Evolutionary conservation across 208 protist genomes (phyloP).

Genomic region (Porcisia hertigi): DNA sequence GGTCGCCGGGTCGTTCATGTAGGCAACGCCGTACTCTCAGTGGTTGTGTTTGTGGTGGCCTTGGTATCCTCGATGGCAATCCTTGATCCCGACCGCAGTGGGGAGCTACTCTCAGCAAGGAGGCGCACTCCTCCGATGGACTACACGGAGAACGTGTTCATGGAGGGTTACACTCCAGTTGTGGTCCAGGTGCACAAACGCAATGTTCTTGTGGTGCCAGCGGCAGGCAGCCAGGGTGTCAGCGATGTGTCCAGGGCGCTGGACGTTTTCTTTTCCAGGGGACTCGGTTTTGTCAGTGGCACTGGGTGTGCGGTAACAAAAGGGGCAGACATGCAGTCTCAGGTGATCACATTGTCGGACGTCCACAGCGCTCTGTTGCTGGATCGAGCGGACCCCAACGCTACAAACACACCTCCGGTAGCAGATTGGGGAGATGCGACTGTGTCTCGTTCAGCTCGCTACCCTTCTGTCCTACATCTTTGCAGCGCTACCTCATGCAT

Average conservation of each 20-base stretch:
- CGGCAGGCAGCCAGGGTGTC: neutral
- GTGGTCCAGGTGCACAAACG: conserved; percentile 1
- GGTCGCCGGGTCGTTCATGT: conserved; percentile 19
- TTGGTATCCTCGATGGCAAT: conserved; percentile 14
- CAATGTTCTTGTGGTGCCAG: conserved; percentile 17
- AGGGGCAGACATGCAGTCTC: neutral
- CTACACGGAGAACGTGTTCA: neutral
- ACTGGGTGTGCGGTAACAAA: neutral
- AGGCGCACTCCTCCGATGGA: conserved; percentile 11
- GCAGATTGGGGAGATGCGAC: neutral
- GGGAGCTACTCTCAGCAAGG: conserved; percentile 18
- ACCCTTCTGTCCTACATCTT: conserved; percentile 16
- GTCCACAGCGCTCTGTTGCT: conserved; percentile 13
- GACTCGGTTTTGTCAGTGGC: neutral
- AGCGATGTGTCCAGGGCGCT: conserved; percentile 9
- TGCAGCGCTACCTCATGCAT: conserved; percentile 23
- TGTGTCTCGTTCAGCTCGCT: neutral
- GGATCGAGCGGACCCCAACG: neutral
- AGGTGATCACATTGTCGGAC: conserved; percentile 12
- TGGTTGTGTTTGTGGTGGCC: conserved; percentile 13
- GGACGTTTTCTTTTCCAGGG: conserved; percentile 6
- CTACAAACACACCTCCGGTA: neutral
- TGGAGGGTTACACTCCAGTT: conserved; percentile 11
- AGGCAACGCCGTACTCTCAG: conserved; percentile 26
- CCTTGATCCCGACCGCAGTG: conserved; percentile 13